Evolutionary conservation across 805 yeast genomes (phyloP), one percentile per base, ranked within the genome.

Genomic region (Candida boleticola): DNA sequence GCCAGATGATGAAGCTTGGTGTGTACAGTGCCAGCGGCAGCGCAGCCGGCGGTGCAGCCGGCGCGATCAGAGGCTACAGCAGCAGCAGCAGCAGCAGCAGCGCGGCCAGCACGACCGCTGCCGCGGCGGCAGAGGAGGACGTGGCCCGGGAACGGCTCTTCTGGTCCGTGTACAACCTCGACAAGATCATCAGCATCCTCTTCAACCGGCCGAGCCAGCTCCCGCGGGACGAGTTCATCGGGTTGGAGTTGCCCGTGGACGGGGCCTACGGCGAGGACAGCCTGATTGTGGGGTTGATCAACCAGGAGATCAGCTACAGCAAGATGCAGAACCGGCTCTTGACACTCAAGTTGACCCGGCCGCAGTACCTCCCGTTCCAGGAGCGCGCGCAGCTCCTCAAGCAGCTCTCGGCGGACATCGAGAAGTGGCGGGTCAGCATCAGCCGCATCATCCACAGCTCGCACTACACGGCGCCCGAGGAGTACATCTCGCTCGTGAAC

Each of bases 161-260:
- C 42, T 68, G 73, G 74, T 51, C 72, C 2, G 48, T 67, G 11
- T 59, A 58, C 49, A 67, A 64, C 36, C 46, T 70, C 31, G 76
- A 71, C 43, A 64, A 66, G 36, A 72, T 66, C 39, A 49, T 67
- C 27, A 60, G 64, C 42, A 49, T 71, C n/a, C 37, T 67, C 37
- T 48, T 59, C 26, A 52, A 58, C 21, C 59, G 53, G 37, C 73
- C 74, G 11, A 60, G 66, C 39, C 71, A 63, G 47, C 52, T 65
- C 21, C 66, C 72, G 3, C 51, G 48, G 2, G 45, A 53, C 16
- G 47, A 42, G 11, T 55, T 58, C 39, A 53, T 64, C 23, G 39
- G 39, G 4, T 29, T 50, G 5, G 27, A 43, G 16, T 23, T 52
- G 14, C 58, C 62, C 2, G 55, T 52, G 5, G 71, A 65, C 36